A percentile compares a stretch with the other conserved stretches of the same genome.
phyloP scores from a whole-genome alignment of 805 yeast genomes.

The Saturnispora sekii region DNA sequence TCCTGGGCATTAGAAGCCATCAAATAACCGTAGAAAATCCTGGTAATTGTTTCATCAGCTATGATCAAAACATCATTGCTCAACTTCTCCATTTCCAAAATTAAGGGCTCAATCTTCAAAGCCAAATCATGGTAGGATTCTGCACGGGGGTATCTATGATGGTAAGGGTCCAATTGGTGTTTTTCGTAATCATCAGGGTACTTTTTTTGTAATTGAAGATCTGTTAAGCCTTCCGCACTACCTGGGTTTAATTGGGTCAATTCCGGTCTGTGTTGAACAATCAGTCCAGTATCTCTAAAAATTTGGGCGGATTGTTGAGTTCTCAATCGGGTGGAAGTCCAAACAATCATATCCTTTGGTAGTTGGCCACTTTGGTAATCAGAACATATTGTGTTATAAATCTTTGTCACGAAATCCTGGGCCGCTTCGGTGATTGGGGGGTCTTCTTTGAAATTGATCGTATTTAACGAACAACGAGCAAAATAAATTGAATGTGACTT shows the following conservation, averaged over 20 bases:
- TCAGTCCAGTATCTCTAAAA: slow-evolving; percentile 53
- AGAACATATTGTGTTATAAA: slow-evolving; percentile 47
- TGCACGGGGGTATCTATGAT: slow-evolving; percentile 82
- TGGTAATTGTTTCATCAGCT: slow-evolving; percentile 85
- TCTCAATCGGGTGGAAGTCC: slow-evolving; percentile 88
- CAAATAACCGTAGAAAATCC: slow-evolving; percentile 87
- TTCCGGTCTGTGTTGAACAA: slow-evolving; percentile 68
- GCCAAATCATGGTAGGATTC: slow-evolving; percentile 97
- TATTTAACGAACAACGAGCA: slow-evolving; percentile 66
- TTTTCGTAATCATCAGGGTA: slow-evolving; percentile 65
- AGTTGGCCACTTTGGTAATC: slow-evolving; percentile 22
- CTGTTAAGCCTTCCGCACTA: slow-evolving; percentile 59
- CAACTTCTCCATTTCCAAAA: slow-evolving; percentile 89
- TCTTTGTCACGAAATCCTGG: slow-evolving; percentile 48
- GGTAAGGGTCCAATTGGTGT: slow-evolving; percentile 74
- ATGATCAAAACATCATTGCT: slow-evolving; percentile 79
- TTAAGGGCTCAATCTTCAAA: slow-evolving; percentile 83
- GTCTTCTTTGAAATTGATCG: slow-evolving; percentile 58
- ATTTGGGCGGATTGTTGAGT: slow-evolving; percentile 71
- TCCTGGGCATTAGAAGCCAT: slow-evolving; percentile 87
- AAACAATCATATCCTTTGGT: slow-evolving; percentile 50
- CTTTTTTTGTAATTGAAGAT: slow-evolving; percentile 44
- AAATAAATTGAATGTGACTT: slow-evolving; percentile 87
- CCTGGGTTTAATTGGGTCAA: slow-evolving; percentile 88
- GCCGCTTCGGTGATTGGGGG: slow-evolving; percentile 79